Base-by-base conservation (phyloP, 2,329 filamentous ascomycete genomes). In the Pseudogymnoascus verrucosus region DNA sequence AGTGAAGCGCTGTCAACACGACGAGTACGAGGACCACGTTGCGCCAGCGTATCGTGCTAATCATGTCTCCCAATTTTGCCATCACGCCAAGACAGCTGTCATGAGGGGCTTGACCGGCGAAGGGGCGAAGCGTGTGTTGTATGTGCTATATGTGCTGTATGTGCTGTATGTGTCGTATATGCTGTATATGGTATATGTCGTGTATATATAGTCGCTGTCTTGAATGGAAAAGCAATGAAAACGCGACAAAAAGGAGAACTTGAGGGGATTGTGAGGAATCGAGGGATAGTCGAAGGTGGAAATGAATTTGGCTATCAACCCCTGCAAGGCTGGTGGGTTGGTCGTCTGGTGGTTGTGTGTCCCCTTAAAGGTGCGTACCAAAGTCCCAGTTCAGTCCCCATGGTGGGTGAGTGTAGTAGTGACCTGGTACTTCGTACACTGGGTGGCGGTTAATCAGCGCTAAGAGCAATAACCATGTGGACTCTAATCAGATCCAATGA, bases 1-100 rank as follows among this genome's bases (percentile, higher is more conserved):
- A 61, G 59, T 61, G 59, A 16, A 61, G 59, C 59, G 39, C 36
- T 26, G 39, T 42, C 21, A 61, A n/a, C n/a, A 42, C 59, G 19
- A 61, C 12, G 39, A 61, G 21, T 14, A 42, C 39, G 7, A 61
- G 26, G 31, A 61, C 59, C 31, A 61, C 59, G 34, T 34, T 57
- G 51, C 51, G 51, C 51, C 51, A 57, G 28, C 51, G 51, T 34
- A 57, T 57, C n/a, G 51, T 57, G 28, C 51, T 57, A 34, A 57
- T 57, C 51, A 57, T 57, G 51, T 34, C 51, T n/a, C 51, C 28
- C 28, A 57, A 36, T 57, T 57, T 57, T 34, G 51, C 51, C 51
- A 57, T 57, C 51, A 14, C 16, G 51, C n/a, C 51, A 16, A 34
- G 51, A 57, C 51, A 36, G 51, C 51, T 34, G 28, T 16, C 51